Evolutionary conservation across 2,329 filamentous ascomycete species (phyloP), one percentile per base, ranked within the genome.

Genomic region (Beauveria bassiana): DNA sequence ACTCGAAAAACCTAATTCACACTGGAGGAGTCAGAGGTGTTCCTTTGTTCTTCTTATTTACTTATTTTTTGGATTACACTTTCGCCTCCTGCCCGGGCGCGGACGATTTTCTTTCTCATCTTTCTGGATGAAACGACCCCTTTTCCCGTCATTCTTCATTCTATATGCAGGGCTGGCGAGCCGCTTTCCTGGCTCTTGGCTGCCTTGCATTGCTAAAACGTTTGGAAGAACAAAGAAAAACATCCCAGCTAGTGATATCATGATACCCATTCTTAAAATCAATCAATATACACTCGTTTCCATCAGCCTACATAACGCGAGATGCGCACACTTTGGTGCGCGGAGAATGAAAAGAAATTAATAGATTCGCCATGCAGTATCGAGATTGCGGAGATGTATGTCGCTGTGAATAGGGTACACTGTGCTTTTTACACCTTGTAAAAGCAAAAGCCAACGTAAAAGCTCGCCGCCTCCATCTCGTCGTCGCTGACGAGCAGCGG

Each of bases 401-500:
- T 46, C 22, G n/a, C n/a, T 26, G n/a, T 43, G 28, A 28, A 51
- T 34, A 18, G 2, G 26, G 14, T 38, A 49, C n/a, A 58, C 12
- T 43, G 42, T 28, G n/a, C 24, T 16, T 20, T 26, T 66, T 80
- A 95, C 51, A 96, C 91, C 79, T 97, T 96, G 76, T 97, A 96
- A 75, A 98, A 98, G 77, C 92, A 96, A 70, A 98, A 98, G 1
- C 90, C 93, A 68, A 96, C 85, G 71, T 98, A 98, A 71, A 98
- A 96, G 68, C 84, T 86, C 12, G 89, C 91, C 50, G 95, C 95
- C 73, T 98, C 93, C 83, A 96, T 89, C 78, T 99, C 95, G 71
- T 96, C 90, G 14, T 88, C 82, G 1, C 85, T 88, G 56, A 97
- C 90, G 52, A 89, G 73, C 66, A 97, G 75, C 18, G 68, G 85